Base-by-base conservation (phyloP, 2,329 filamentous ascomycete genomes). In the Colletotrichum eleusines region DNA sequence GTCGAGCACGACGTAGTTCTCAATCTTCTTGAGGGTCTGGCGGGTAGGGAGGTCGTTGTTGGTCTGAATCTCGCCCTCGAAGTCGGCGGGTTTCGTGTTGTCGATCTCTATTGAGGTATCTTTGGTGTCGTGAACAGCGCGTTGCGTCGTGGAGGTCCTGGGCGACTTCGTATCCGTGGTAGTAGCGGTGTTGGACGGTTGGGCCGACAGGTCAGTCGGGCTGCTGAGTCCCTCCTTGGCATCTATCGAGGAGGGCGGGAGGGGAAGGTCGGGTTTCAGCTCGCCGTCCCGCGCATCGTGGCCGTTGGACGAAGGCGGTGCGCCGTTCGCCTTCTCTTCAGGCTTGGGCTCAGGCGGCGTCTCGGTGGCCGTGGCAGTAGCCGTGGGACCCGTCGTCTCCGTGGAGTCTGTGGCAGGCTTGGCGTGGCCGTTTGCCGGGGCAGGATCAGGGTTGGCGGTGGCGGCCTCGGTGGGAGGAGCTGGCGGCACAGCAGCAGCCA, bases 1-100 rank as follows among this genome's bases (percentile, higher is more conserved):
- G 78, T 92, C 91, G 53, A 92, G 84, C 18, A 94, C 84, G 0
- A 84, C 81, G 76, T 88, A 86, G 73, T 85, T 77, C 72, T 88
- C 86, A 50, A 91, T 84, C 74, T 82, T 83, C 64, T 80, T 82
- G 33, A 91, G 78, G 4, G 81, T 83, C 65, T 84, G 82, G 26
- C 77, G 74, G 0, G 85, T 81, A 0, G 89, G 89, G 2, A 90
- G 76, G 46, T 86, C 82, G 75, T 91, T 84, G 76, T 85, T 86
- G 14, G 85, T 89, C 59, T 83, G 78, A 20, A 90, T 81, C 62
- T 88, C 82, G 72, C 88, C 88, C 12, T 84, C 81, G 75, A 90
- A 90, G 74, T 91, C 88, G 35, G 78, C 77, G 2, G 83, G 84
- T 72, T 81, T 81, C 53, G 80, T 75, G 48, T 79, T 78, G 74